A percentile compares a stretch with the other conserved stretches of the same genome.
phyloP scores from a whole-genome alignment of 495 filamentous ascomycete species.

The Annulohypoxylon bovei region DNA sequence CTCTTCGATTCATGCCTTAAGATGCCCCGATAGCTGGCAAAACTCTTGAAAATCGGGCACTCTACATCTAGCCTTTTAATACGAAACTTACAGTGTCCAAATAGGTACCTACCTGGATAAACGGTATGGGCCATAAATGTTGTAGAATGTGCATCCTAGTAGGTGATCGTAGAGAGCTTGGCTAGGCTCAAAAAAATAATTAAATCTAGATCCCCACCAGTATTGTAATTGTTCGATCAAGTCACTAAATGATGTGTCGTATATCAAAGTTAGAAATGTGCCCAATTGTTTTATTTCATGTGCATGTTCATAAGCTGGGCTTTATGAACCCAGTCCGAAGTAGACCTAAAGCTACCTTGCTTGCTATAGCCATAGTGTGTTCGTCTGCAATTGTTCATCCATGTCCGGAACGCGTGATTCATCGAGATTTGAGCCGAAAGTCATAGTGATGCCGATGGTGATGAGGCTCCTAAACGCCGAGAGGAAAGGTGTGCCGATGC shows the following conservation, averaged over 20 bases:
- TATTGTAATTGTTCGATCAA: not conserved
- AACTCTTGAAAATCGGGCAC: too few relatives aligned
- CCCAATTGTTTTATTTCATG: slow-evolving; percentile 33
- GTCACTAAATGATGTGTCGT: not conserved
- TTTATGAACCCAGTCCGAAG: slow-evolving; percentile 2
- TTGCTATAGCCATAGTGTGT: slow-evolving; percentile 14
- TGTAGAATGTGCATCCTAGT: not conserved
- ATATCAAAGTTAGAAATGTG: not conserved
- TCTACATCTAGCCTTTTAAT: too few relatives aligned
- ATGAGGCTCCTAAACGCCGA: slow-evolving; percentile 18
- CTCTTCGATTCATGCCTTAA: too few relatives aligned
- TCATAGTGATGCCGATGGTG: slow-evolving; percentile 11
- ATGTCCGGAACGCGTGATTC: slow-evolving; percentile 22
- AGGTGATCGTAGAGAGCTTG: not conserved
- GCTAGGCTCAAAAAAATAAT: not conserved
- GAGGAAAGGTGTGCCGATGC: slow-evolving; percentile 9
- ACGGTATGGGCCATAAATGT: too few relatives aligned
- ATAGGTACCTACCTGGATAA: too few relatives aligned
- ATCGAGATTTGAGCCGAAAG: slow-evolving; percentile 4
- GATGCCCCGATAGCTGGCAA: too few relatives aligned
- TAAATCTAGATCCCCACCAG: not conserved
- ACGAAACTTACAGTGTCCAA: too few relatives aligned
- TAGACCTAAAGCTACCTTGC: slow-evolving; percentile 16
- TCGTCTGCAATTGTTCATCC: slow-evolving; percentile 4
- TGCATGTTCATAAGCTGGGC: slow-evolving; percentile 6